These are phyloP conservation scores for Rubroshorea leprosula DNA, from an alignment of 345 rosid genomes.

Conservation along the genomic window DNA sequence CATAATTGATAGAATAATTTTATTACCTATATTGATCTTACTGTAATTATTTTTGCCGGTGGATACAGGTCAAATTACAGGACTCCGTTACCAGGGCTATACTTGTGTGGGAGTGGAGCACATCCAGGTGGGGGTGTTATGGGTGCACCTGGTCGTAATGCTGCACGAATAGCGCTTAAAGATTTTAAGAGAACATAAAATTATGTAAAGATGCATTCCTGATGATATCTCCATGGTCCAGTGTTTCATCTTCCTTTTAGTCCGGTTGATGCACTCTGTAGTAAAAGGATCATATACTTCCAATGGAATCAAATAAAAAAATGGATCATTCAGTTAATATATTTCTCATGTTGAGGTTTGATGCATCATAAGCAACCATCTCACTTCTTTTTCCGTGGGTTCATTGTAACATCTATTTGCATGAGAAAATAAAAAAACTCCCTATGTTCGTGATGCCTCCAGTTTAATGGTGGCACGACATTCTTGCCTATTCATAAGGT, in stretches of 20 bases:
- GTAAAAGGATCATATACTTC: too few relatives aligned
- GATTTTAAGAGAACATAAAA: conserved; percentile 35
- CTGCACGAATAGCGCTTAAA: conserved; percentile 61
- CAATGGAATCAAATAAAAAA: too few relatives aligned
- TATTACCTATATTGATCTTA: neutral
- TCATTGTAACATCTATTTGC: too few relatives aligned
- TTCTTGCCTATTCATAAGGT: too few relatives aligned
- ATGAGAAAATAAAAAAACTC: too few relatives aligned
- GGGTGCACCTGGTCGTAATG: conserved; percentile 90
- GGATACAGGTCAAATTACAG: conserved; percentile 64
- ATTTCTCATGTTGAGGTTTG: too few relatives aligned
- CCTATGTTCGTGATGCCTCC: too few relatives aligned
- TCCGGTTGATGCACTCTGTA: too few relatives aligned
- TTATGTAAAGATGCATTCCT: neutral
- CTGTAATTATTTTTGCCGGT: neutral
- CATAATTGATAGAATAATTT: neutral
- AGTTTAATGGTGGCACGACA: too few relatives aligned
- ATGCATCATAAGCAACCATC: too few relatives aligned
- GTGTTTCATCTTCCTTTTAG: neutral
- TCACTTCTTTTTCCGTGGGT: too few relatives aligned
- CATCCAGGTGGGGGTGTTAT: conserved; percentile 93
- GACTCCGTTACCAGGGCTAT: conserved; percentile 67
- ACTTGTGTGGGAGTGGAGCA: conserved; percentile 80
- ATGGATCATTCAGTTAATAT: too few relatives aligned
- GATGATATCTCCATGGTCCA: neutral